Base-by-base conservation (phyloP, 768 basidiomycete genomes). In the Boletus insuetus region DNA sequence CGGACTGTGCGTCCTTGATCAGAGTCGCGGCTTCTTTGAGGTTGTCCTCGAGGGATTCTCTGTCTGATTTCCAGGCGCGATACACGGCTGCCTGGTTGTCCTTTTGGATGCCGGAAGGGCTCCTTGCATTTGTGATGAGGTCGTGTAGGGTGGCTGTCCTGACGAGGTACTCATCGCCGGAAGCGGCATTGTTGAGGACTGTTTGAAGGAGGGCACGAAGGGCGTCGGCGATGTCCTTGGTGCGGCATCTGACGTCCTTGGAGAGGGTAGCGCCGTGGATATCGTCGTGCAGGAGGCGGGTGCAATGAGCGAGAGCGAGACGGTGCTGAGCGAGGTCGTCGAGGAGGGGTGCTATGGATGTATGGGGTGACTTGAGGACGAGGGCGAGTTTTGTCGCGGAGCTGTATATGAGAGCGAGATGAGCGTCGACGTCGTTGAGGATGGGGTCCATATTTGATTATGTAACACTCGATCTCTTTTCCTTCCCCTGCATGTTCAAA, bases 361-460 rank as follows among this genome's bases (percentile, higher is more conserved):
- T n/a, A 3, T 22, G 73, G 4, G 81, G 68, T 6, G 86, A 83
- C 41, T 85, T 87, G 48, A 87, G 75, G 2, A 80, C 75, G 34
- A 90, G 77, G 5, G 87, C 75, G 24, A 87, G 67, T 63, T 85
- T 88, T 19, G 86, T 88, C 6, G 79, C 72, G 31, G 78, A 70
- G 20, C 73, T 68, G 66, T 85, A 74, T n/a, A 88, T 63, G 58
- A 87, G 75, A 6, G 81, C 73, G 43, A 88, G 74, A 35, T 89
- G 70, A 3, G 83, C 78, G 20, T 82, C 54, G 17, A 85, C 69
- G 64, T 90, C 88, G 34, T 76, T 75, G 58, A 75, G 79, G 44
- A 89, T 59, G 52, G n/a, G n/a, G n/a, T n/a, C n/a, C n/a, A n/a
- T 39, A n/a, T 1, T 32, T 3, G 32, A 34, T 41, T 41, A 47